Evolutionary conservation across 1,139 yeast species (phyloP).

Genomic region (Taiozyma onychis): DNA sequence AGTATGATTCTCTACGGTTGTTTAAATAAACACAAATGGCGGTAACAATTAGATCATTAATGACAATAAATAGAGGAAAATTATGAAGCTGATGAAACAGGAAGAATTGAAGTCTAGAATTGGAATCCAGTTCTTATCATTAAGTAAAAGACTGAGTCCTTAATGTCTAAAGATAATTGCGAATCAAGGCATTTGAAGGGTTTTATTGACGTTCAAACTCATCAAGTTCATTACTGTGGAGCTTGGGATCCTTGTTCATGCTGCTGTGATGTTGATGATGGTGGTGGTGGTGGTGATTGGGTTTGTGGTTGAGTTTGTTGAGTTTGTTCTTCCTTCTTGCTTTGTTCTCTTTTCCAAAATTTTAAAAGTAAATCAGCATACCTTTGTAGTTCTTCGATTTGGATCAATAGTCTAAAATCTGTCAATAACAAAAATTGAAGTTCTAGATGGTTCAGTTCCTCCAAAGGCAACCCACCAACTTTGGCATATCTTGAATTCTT

Average conservation of each 20-base stretch:
- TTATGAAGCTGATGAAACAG: background rate
- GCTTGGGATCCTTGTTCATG: constrained; percentile 85
- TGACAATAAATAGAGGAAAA: background rate
- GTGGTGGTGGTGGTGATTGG: constrained; percentile 1
- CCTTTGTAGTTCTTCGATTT: constrained; percentile 84
- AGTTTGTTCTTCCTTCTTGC: constrained; percentile 7
- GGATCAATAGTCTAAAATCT: constrained; percentile 71
- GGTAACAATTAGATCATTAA: background rate
- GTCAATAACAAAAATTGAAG: constrained; percentile 78
- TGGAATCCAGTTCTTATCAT: background rate
- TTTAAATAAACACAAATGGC: background rate
- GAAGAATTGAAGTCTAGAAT: background rate
- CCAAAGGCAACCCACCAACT: constrained; percentile 94
- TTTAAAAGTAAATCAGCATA: constrained; percentile 82
- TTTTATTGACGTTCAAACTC: background rate
- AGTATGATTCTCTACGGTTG: background rate
- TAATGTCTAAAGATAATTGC: background rate
- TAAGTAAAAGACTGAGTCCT: background rate
- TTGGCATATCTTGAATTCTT: constrained; percentile 94
- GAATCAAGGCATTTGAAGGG: background rate
- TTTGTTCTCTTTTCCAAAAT: constrained; percentile 71
- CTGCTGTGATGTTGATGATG: constrained; percentile 25
- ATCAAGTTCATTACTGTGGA: constrained; percentile 39
- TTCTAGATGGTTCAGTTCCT: constrained; percentile 89
- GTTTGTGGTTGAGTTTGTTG: constrained; percentile 1